phyloP scores from a whole-genome alignment of 306 rosid species.

The Prosopis cineraria region DNA sequence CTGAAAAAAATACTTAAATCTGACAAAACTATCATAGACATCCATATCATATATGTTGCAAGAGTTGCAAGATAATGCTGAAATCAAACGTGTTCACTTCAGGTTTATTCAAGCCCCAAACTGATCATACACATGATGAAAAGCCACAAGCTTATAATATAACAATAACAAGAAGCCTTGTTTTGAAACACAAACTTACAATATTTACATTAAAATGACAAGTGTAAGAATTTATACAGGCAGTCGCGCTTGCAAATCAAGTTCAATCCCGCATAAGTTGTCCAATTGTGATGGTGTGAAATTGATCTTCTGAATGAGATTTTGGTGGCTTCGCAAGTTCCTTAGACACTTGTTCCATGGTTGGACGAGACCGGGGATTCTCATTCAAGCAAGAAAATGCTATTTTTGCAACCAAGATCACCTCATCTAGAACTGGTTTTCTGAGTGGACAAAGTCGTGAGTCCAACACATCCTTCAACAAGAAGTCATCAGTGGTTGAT shows the following conservation, averaged over 20 bases:
- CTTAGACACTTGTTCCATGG: background rate
- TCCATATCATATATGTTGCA: no score
- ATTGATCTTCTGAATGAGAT: background rate
- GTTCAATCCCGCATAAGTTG: background rate
- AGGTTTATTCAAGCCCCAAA: background rate
- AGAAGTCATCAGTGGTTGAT: background rate
- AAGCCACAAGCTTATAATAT: background rate
- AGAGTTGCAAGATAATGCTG: no score
- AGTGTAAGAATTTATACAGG: background rate
- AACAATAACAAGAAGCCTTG: no score
- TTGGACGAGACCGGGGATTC: background rate
- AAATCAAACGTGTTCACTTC: background rate
- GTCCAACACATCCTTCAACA: slow-evolving; percentile 12
- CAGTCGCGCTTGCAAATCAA: background rate
- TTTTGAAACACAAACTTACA: background rate
- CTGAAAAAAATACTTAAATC: no score
- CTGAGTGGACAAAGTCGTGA: background rate
- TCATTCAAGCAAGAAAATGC: background rate
- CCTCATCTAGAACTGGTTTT: background rate
- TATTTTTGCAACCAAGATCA: background rate
- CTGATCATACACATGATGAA: background rate
- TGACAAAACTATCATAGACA: no score
- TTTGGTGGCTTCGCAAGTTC: background rate
- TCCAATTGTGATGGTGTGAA: background rate
- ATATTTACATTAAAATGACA: background rate